Evolutionary conservation across 2,329 filamentous ascomycete genomes (phyloP).

Genomic region (Pseudonectria buxi): DNA sequence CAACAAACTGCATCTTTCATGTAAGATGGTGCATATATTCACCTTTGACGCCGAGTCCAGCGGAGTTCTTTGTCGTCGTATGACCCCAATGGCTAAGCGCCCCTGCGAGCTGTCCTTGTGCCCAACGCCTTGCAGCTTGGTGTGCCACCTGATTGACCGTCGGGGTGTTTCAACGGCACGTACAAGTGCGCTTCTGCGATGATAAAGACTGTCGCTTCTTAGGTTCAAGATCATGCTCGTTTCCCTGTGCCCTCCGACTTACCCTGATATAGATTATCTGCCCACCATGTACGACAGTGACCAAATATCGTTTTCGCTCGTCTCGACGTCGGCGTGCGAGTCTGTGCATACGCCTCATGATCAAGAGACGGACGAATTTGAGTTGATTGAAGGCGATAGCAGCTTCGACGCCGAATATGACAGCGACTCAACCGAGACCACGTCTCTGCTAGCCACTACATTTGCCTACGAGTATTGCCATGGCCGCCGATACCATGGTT

Average conservation of each 20-base stretch:
- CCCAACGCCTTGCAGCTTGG: constrained; percentile 5
- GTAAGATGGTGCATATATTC: no score
- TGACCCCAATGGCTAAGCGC: constrained; percentile 10
- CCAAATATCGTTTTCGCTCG: constrained; percentile 22
- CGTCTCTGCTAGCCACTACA: constrained; percentile 27
- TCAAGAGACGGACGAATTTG: constrained; percentile 24
- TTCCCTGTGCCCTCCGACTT: constrained; percentile 1
- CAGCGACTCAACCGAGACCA: constrained; percentile 23
- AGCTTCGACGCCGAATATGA: constrained; percentile 15
- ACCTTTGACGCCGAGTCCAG: not conserved
- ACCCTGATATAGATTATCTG: not conserved
- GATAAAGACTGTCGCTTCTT: constrained; percentile 12
- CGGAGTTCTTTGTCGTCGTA: constrained; percentile 9
- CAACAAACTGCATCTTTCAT: no score
- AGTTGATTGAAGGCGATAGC: constrained; percentile 20
- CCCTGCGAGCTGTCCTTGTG: constrained; percentile 4
- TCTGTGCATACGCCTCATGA: constrained; percentile 19
- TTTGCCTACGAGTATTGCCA: constrained; percentile 27
- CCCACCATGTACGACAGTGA: constrained; percentile 18
- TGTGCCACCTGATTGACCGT: constrained; percentile 13
- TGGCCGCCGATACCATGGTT: constrained; percentile 37
- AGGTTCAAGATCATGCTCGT: not conserved
- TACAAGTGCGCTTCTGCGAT: constrained; percentile 2
- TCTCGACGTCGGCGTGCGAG: constrained; percentile 22
- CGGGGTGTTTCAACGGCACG: constrained; percentile 9